These are phyloP conservation scores for Eimeria acervulina DNA, from an alignment of 169 alveolate species.

Conservation along the genomic window DNA sequence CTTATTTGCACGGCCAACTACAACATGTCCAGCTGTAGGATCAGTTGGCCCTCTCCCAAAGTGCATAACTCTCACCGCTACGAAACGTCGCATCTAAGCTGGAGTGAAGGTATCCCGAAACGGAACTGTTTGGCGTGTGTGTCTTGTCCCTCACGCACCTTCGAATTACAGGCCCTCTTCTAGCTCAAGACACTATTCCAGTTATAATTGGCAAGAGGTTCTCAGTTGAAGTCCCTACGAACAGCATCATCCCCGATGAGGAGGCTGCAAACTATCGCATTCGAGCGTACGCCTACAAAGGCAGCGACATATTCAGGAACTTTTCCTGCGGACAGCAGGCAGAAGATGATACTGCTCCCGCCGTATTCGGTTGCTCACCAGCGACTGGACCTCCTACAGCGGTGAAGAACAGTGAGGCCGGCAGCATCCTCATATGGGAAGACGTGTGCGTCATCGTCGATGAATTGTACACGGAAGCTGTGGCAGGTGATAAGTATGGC, in stretches of 20 bases:
- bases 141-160: not conserved
- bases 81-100: not conserved
- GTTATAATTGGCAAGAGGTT: constrained; percentile 51
- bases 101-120: not conserved
- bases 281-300: constrained; percentile 55
- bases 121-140: not conserved
- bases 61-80: not conserved
- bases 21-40: not conserved
- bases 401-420: not conserved
- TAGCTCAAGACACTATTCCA: not conserved
- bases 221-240: constrained; percentile 8
- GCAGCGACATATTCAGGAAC: not conserved
- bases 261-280: constrained; percentile 57
- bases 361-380: constrained; percentile 1
- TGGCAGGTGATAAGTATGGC: constrained; percentile 71
- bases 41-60: not conserved
- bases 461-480: not conserved
- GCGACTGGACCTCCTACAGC: constrained; percentile 73
- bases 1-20: not conserved
- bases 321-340: constrained; percentile 51
- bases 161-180: constrained; percentile 56
- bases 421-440: constrained; percentile 39
- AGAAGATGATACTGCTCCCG: not conserved
- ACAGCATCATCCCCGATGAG: not conserved
- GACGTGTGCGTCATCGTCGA: constrained; percentile 61